Percentiles rank a stretch among this genome's conserved stretches.
Evolutionary conservation across 2,329 filamentous ascomycete species (phyloP).

Genomic region (Pseudogymnoascus sp.): DNA sequence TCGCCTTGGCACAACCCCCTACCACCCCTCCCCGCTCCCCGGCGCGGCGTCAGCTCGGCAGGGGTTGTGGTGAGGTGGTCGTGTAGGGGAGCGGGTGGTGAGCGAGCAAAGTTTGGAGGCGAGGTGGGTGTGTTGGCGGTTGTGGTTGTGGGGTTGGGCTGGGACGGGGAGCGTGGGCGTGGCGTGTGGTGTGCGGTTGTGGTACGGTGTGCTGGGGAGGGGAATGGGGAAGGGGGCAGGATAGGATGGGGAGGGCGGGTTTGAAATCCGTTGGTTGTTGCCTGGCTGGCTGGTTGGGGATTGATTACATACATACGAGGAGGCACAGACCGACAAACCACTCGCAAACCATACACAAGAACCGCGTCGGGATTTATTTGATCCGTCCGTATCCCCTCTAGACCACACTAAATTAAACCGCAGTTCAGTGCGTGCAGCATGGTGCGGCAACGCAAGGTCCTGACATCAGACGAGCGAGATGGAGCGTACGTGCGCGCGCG

Average conservation of each 20-base stretch:
- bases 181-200: not conserved
- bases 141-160: not conserved
- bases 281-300: not conserved
- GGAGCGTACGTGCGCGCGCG: not conserved
- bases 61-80: not conserved
- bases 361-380: no score
- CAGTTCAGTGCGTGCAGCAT: not conserved
- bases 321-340: no score
- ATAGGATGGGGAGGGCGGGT: not conserved
- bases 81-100: not conserved
- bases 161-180: not conserved
- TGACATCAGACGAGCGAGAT: not conserved
- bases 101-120: not conserved
- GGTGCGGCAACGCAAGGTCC: not conserved
- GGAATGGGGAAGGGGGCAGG: no score
- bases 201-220: no score
- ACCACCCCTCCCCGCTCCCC: not conserved
- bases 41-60: conserved; percentile 4
- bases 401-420: not conserved
- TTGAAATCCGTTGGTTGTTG: not conserved
- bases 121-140: not conserved
- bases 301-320: no score
- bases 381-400: not conserved
- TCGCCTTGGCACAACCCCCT: not conserved
- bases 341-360: no score